phyloP scores from a whole-genome alignment of 2,329 filamentous ascomycete species.

The Colletotrichum abscissum region DNA sequence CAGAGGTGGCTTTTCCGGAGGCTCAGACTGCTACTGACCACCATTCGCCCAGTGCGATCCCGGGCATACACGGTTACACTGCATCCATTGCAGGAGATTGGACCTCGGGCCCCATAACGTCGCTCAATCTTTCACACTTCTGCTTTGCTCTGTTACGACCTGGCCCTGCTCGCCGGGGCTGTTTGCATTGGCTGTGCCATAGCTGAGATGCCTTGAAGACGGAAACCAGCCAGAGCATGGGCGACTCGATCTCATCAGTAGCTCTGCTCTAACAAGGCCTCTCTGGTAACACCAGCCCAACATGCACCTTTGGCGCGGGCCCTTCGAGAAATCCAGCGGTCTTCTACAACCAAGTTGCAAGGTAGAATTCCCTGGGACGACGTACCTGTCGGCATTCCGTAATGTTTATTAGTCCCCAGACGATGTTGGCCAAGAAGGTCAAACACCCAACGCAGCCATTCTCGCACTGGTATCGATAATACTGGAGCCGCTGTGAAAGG shows the following conservation, averaged over 20 bases:
- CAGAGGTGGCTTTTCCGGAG: background rate
- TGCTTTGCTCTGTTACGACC: background rate
- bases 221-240: background rate
- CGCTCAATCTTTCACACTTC: background rate
- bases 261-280: background rate
- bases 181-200: background rate
- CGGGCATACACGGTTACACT: background rate
- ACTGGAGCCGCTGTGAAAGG: background rate
- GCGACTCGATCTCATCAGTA: background rate
- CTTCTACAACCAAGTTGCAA: background rate
- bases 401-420: background rate
- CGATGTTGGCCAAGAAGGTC: background rate
- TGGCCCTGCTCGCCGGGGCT: background rate
- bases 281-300: background rate
- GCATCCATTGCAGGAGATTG: background rate
- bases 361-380: background rate
- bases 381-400: background rate
- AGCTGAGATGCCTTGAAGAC: background rate
- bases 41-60: background rate
- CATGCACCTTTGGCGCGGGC: background rate
- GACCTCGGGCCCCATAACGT: background rate
- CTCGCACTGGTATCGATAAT: background rate
- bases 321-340: background rate
- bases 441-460: background rate
- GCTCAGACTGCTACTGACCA: constrained; percentile 11